These are phyloP conservation scores for Euphrasia arctica DNA, from an alignment of 305 asterid genomes.

Conservation along the genomic window DNA sequence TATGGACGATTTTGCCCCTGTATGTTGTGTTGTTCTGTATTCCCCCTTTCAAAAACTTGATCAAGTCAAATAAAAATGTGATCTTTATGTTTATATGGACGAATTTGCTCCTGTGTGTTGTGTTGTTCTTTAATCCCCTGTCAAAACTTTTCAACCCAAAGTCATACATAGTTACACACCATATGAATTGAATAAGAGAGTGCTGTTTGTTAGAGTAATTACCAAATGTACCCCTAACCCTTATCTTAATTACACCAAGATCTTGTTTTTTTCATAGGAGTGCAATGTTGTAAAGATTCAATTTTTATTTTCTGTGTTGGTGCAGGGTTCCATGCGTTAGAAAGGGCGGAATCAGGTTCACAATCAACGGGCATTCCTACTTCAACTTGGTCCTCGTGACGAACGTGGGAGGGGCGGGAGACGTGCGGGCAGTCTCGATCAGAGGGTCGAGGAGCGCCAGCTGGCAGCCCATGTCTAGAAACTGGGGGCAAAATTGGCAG, in stretches of 20 bases:
- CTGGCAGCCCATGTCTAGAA: slow-evolving; percentile 77
- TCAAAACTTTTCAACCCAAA: neutral
- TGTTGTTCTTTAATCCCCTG: neutral
- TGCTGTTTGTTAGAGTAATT: too few species aligned
- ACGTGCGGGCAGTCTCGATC: slow-evolving; percentile 58
- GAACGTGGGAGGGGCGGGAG: slow-evolving; percentile 85
- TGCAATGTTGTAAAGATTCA: neutral
- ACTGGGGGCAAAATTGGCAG: slow-evolving; percentile 92
- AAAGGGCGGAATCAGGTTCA: slow-evolving; percentile 80
- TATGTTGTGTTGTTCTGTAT: neutral
- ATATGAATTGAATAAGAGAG: too few species aligned
- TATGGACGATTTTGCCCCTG: neutral
- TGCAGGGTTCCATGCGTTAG: slow-evolving; percentile 72
- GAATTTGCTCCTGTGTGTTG: neutral
- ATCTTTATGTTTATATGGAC: neutral
- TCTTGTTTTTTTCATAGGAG: neutral
- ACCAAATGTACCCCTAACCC: neutral
- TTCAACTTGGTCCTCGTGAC: slow-evolving; percentile 73
- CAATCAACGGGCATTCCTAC: slow-evolving; percentile 72
- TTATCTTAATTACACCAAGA: neutral
- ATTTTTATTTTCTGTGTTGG: neutral
- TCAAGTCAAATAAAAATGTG: too few species aligned
- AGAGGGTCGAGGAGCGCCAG: slow-evolving; percentile 57
- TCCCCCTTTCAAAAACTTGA: neutral
- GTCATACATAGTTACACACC: neutral